Evolutionary conservation across 352 stramenopile species (phyloP).

Genomic region (Pythium aristosporum): DNA sequence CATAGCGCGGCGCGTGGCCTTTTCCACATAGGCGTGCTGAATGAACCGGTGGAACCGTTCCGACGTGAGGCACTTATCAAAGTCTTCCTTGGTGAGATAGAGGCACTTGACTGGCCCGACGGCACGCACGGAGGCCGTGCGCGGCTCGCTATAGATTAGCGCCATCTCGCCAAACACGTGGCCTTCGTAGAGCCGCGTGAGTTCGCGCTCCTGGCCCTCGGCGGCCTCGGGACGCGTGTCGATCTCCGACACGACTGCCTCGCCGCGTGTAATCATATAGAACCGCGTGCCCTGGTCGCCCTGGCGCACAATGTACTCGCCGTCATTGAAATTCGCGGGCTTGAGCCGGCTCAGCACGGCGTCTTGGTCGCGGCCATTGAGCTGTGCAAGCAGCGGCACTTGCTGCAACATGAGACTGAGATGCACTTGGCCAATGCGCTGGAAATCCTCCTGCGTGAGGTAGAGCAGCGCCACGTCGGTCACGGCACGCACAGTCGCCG

Average conservation of each 20-base stretch:
- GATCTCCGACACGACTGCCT: constrained; percentile 80
- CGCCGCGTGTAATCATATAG: constrained; percentile 89
- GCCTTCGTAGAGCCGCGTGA: constrained; percentile 85
- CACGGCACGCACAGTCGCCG: constrained; percentile 72
- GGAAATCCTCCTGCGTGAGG: constrained; percentile 85
- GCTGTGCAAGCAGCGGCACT: constrained; percentile 68
- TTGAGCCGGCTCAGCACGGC: constrained; percentile 78
- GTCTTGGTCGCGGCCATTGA: constrained; percentile 77
- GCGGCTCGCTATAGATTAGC: constrained; percentile 85
- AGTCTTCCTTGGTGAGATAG: constrained; percentile 86
- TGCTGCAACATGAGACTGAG: constrained; percentile 88
- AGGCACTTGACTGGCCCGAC: constrained; percentile 82
- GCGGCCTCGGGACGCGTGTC: constrained; percentile 29
- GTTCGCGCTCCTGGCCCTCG: constrained; percentile 54
- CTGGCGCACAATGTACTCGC: constrained; percentile 89
- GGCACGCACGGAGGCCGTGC: constrained; percentile 78
- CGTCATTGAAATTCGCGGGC: constrained; percentile 81
- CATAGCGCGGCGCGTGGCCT: constrained; percentile 81
- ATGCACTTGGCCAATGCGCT: constrained; percentile 84
- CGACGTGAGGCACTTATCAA: constrained; percentile 82
- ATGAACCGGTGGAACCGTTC: constrained; percentile 87
- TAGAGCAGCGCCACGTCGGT: constrained; percentile 83
- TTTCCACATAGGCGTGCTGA: constrained; percentile 84
- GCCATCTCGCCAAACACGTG: constrained; percentile 89
- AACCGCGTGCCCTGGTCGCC: constrained; percentile 86